Evolutionary conservation across 2,329 filamentous ascomycete species (phyloP).

Genomic region (Xylaria sp.): DNA sequence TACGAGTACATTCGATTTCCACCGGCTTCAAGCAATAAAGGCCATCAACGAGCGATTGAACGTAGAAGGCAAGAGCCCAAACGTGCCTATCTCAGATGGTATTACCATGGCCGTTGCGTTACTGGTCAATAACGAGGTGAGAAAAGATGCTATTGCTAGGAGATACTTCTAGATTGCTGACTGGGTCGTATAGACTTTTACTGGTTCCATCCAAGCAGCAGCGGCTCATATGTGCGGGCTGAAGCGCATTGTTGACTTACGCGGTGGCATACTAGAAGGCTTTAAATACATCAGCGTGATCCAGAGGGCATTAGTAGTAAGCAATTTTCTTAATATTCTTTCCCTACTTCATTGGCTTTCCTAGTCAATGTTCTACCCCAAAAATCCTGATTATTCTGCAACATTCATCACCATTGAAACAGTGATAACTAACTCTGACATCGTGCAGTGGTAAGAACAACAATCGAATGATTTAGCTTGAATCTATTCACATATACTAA

Average conservation of each 20-base stretch:
- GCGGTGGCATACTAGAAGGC: slow-evolving; percentile 49
- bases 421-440: background rate
- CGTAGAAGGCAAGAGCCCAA: slow-evolving; percentile 47
- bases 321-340: background rate
- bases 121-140: slow-evolving; percentile 50
- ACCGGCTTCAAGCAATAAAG: slow-evolving; percentile 51
- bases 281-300: slow-evolving; percentile 49
- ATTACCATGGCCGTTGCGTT: slow-evolving; percentile 50
- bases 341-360: background rate
- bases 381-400: background rate
- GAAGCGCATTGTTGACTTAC: slow-evolving; percentile 49
- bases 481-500: slow-evolving; percentile 32
- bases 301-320: slow-evolving; percentile 47
- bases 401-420: background rate
- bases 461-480: background rate
- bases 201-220: slow-evolving; percentile 47
- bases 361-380: background rate
- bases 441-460: slow-evolving; percentile 43
- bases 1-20: slow-evolving; percentile 51
- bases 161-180: slow-evolving; percentile 12
- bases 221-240: slow-evolving; percentile 50
- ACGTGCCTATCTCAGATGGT: slow-evolving; percentile 49
- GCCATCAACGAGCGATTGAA: slow-evolving; percentile 50
- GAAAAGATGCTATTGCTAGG: slow-evolving; percentile 13
- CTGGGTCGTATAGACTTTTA: slow-evolving; percentile 43